Evolutionary conservation across 257 asterid genomes (phyloP), one percentile per base, ranked within the genome.

Genomic region (Solanum virginianum): DNA sequence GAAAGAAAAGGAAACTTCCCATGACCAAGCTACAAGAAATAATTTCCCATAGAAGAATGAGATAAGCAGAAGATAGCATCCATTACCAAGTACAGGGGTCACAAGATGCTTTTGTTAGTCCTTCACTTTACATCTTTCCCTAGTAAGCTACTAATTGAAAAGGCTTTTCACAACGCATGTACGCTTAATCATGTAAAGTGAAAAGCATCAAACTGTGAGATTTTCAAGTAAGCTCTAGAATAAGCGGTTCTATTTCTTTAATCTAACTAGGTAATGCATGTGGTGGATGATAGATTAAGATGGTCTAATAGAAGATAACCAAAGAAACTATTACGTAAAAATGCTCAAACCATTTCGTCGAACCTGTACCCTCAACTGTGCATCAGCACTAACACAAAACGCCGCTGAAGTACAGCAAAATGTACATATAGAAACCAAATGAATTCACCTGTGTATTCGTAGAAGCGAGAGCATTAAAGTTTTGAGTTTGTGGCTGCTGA

Each of bases 391-490:
- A 45, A 60, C 80, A 63, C 62, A 82, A 43, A 54, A 74, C 36
- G 18, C 60, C 79, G 82, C 85, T 74, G 87, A 81, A 85, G 89
- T 72, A 77, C 41, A 71, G 80, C 70, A 68, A 75, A 85, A 80
- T 10, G 15, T 49, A 49, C 45, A 69, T 41, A 26, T 56, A n/a
- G 15, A 17, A 54, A 83, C 85, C 49, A 84, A 53, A 39, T 16
- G 47, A 72, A 66, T 80, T 13, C 63, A 92, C 96, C 94, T 90
- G 94, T 49, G 88, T 60, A 10, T 83, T 86, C 5, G 88, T 79
- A 86, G 88, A 86, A 87, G 85, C 86, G 24, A 88, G 87, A 85
- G 92, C 84, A 87, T 69, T 83, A 62, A 68, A 69, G 86, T 43
- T 83, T 55, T 83, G 86, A 18, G 32, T 69, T 69, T 20, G 86